Conservation (phyloP, 2,329 filamentous ascomycete genomes). For the Neonectria neomacrospora region DNA sequence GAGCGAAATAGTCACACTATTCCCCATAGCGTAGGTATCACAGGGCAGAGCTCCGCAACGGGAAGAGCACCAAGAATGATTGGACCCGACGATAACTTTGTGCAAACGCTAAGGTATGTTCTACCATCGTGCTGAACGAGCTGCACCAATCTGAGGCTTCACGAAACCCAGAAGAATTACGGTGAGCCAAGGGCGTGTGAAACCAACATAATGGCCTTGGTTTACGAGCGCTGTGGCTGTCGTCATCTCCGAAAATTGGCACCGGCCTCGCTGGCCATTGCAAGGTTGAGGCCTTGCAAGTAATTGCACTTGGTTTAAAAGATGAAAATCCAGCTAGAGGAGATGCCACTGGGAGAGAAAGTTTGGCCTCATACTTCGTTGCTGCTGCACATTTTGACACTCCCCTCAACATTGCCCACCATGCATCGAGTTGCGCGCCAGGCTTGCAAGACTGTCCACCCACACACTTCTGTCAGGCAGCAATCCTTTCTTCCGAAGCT, state of each 20-base stretch:
- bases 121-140: background rate
- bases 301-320: background rate
- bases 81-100: background rate
- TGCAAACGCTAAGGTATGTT: background rate
- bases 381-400: background rate
- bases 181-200: background rate
- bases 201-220: background rate
- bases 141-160: background rate
- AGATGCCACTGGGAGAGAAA: background rate
- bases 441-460: background rate
- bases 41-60: background rate
- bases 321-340: background rate
- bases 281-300: too few species aligned
- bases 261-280: background rate
- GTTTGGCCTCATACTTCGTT: background rate
- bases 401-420: background rate
- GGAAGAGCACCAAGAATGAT: background rate
- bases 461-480: background rate
- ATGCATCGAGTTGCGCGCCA: constrained; percentile 18
- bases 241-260: background rate
- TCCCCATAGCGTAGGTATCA: background rate
- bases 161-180: background rate
- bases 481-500: background rate
- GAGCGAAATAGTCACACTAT: background rate
- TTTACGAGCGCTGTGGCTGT: background rate